Evolutionary conservation across 2,329 filamentous ascomycete species (phyloP), one percentile per base, ranked within the genome.

Genomic region (Penicillium frequentans): DNA sequence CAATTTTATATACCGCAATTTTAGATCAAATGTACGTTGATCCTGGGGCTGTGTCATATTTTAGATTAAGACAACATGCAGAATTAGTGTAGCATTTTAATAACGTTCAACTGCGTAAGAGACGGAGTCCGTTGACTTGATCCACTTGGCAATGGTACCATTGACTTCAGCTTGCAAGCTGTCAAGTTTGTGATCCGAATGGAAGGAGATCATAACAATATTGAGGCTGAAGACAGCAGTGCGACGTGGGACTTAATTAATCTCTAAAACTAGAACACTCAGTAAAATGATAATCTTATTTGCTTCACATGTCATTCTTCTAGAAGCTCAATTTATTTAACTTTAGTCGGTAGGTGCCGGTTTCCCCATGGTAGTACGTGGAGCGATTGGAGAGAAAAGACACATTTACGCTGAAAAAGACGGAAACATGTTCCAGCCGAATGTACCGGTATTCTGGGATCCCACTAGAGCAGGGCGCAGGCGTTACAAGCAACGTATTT

Each of bases 261-360:
- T 16, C 14, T 7, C 14, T 19, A 39, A 5, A 10, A 39, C 35
- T 39, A 39, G 5, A 37, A 6, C 35, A 19, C 31, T 33, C 27
- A 11, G 14, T 33, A 11, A 14, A 6, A 16, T 33, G 31, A 33
- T 0, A 33, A 33, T 33, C 31, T 33, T 33, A 19, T 19, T 39
- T 9, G 7, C n/a, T 39, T 39, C 52, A 60, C 52, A 59, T 57
- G 56, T 47, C 35, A 52, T 31, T 46, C 54, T 58, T 56, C 59
- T 61, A 61, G 53, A 58, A 59, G 51, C 47, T 52, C 57, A 62
- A 59, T 61, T 21, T 59, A 58, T 58, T 64, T 59, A 46, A 61
- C 29, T 62, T 64, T 64, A 21, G 21, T 54, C 46, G 55, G 58
- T 49, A 54, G 56, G 49, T 58, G 56, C 55, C 56, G 55, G 52